Conservation (phyloP, 2,329 filamentous ascomycete species). For the Cytospora leucostoma region DNA sequence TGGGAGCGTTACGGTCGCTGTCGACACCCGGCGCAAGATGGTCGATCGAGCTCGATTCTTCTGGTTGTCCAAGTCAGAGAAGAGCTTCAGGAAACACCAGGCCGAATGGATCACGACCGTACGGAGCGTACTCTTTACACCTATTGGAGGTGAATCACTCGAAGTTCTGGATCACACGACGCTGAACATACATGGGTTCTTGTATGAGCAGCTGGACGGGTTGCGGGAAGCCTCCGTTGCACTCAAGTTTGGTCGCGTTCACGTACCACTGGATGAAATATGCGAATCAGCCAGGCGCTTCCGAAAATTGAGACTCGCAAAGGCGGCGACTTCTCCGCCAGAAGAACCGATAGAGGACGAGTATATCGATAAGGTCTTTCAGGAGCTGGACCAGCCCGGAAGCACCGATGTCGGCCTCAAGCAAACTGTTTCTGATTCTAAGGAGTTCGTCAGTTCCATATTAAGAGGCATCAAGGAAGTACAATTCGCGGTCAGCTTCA, state of each 20-base stretch:
- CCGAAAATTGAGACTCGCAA: constrained; percentile 47
- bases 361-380: constrained; percentile 70
- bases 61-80: constrained; percentile 70
- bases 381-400: constrained; percentile 71
- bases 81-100: constrained; percentile 62
- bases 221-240: constrained; percentile 87
- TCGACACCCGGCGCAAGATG: constrained; percentile 89
- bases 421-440: constrained; percentile 85
- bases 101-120: constrained; percentile 93
- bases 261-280: constrained; percentile 88
- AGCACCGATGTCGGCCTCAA: constrained; percentile 68
- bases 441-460: constrained; percentile 87
- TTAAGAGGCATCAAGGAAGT: constrained; percentile 93
- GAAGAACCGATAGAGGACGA: constrained; percentile 56
- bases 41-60: constrained; percentile 89
- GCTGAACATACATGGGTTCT: constrained; percentile 86
- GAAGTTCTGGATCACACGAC: constrained; percentile 87
- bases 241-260: constrained; percentile 86
- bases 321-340: constrained; percentile 37
- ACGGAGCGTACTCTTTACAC: constrained; percentile 84
- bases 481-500: constrained; percentile 89
- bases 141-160: constrained; percentile 78
- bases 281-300: constrained; percentile 61
- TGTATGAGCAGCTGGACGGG: constrained; percentile 83
- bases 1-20: constrained; percentile 79